These are phyloP conservation scores for Leucogyrophana mollusca DNA, from an alignment of 768 basidiomycete genomes.

Conservation along the genomic window DNA sequence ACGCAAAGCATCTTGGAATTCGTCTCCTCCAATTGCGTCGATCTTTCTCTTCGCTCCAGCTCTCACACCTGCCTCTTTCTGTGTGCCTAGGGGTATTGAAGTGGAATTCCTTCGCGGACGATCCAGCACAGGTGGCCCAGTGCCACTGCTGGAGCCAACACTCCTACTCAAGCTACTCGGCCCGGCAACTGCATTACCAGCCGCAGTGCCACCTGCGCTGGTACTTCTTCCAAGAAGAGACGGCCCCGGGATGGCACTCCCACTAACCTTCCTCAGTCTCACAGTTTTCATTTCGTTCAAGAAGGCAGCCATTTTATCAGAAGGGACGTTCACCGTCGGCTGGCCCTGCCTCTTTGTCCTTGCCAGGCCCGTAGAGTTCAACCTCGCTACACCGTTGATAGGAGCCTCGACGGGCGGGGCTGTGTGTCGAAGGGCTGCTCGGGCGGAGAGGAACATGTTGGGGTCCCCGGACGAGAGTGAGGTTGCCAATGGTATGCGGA, in stretches of 20 bases:
- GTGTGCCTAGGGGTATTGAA: background rate
- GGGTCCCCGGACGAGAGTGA: slow-evolving; percentile 21
- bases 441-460: slow-evolving; percentile 53
- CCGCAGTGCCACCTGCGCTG: slow-evolving; percentile 19
- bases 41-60: slow-evolving; percentile 31
- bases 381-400: slow-evolving; percentile 56
- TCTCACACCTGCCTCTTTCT: slow-evolving; percentile 5
- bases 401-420: slow-evolving; percentile 60
- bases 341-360: slow-evolving; percentile 49
- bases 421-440: slow-evolving; percentile 62
- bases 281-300: slow-evolving; percentile 78
- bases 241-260: slow-evolving; percentile 24
- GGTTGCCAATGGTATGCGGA: slow-evolving; percentile 20
- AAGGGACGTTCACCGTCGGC: slow-evolving; percentile 69
- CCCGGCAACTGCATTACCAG: background rate
- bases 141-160: background rate
- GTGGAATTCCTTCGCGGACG: slow-evolving; percentile 4
- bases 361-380: slow-evolving; percentile 23
- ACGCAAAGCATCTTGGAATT: slow-evolving; percentile 33
- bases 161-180: slow-evolving; percentile 2
- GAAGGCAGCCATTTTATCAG: slow-evolving; percentile 84
- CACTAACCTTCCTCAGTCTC: slow-evolving; percentile 56
- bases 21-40: slow-evolving; percentile 20
- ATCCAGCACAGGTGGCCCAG: background rate
- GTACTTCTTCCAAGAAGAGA: slow-evolving; percentile 30